Evolutionary conservation across 257 asterid species (phyloP).

Genomic region (Cordia subcordata): DNA sequence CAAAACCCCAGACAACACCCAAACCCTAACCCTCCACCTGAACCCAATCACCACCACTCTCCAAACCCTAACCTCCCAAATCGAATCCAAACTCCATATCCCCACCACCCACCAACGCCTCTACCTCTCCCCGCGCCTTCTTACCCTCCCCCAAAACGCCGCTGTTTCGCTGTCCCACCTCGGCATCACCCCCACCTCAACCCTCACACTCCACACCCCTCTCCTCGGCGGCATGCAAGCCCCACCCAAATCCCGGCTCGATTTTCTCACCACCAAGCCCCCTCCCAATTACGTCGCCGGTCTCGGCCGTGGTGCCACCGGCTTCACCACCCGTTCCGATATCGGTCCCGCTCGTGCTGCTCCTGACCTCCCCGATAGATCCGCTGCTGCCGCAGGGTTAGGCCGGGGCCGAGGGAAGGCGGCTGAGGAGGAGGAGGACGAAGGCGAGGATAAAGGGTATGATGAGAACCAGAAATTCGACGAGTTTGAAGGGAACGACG

Average conservation of each 20-base stretch:
- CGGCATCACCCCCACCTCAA: constrained; percentile 47
- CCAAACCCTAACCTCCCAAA: constrained; percentile 29
- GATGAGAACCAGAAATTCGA: constrained; percentile 91
- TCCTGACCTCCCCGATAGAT: constrained; percentile 74
- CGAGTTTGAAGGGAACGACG: constrained; percentile 89
- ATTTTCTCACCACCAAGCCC: constrained; percentile 56
- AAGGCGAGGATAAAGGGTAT: constrained; percentile 71
- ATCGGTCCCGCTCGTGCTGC: constrained; percentile 97
- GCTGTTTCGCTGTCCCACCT: constrained; percentile 30
- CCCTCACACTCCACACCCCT: constrained; percentile 53
- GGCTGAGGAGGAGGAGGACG: constrained; percentile 73
- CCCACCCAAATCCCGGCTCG: constrained; percentile 52
- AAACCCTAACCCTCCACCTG: constrained; percentile 54
- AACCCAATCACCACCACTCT: constrained; percentile 49
- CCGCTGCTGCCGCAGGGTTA: constrained; percentile 49
- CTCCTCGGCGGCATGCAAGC: constrained; percentile 71
- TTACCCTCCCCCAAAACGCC: constrained; percentile 30
- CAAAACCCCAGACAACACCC: constrained; percentile 32
- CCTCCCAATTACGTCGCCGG: constrained; percentile 89
- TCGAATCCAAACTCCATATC: constrained; percentile 33
- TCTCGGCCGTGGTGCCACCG: constrained; percentile 95
- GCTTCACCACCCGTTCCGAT: constrained; percentile 93
- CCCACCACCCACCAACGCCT: constrained; percentile 55
- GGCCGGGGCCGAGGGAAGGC: constrained; percentile 75
- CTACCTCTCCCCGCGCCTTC: constrained; percentile 43